Evolutionary conservation across 768 basidiomycete genomes (phyloP).

Genomic region (Amanita rubescens): DNA sequence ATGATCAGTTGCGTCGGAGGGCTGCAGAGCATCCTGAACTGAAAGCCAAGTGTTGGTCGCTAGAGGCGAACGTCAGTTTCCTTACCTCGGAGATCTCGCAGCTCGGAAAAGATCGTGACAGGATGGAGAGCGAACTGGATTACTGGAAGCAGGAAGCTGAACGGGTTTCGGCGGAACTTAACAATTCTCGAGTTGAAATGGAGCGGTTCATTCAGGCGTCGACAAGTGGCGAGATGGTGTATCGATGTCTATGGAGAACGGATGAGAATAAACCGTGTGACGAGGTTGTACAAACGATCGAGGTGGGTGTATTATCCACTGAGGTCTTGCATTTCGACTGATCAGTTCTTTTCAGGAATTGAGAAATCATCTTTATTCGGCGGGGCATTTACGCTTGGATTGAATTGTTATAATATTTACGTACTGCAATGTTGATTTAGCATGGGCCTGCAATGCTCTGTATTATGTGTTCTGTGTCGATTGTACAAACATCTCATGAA

Average conservation of each 20-base stretch:
- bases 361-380: conserved; percentile 16
- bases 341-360: conserved; percentile 16
- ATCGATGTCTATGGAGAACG: conserved; percentile 36
- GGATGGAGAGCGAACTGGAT: conserved; percentile 11
- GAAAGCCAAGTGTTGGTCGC: conserved; percentile 24
- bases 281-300: conserved; percentile 24
- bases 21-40: conserved; percentile 56
- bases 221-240: conserved; percentile 26
- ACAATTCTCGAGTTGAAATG: conserved; percentile 18
- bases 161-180: conserved; percentile 18
- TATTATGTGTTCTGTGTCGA: too few relatives aligned
- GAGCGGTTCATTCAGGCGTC: conserved; percentile 15
- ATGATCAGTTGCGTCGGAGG: conserved; percentile 41
- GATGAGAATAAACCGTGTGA: conserved; percentile 22
- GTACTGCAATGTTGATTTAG: too few relatives aligned
- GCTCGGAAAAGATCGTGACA: conserved; percentile 16
- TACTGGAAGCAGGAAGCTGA: conserved; percentile 17
- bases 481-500: too few relatives aligned
- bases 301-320: conserved; percentile 18
- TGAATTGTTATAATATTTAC: not conserved
- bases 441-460: too few relatives aligned
- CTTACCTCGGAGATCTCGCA: conserved; percentile 15
- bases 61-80: conserved; percentile 20
- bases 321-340: not conserved
- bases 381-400: conserved; percentile 15